Percentiles rank a stretch among this genome's conserved stretches.
These are phyloP conservation scores for Sclerotinia subarctica DNA, from an alignment of 2,329 filamentous ascomycete species.

Conservation along the genomic window DNA sequence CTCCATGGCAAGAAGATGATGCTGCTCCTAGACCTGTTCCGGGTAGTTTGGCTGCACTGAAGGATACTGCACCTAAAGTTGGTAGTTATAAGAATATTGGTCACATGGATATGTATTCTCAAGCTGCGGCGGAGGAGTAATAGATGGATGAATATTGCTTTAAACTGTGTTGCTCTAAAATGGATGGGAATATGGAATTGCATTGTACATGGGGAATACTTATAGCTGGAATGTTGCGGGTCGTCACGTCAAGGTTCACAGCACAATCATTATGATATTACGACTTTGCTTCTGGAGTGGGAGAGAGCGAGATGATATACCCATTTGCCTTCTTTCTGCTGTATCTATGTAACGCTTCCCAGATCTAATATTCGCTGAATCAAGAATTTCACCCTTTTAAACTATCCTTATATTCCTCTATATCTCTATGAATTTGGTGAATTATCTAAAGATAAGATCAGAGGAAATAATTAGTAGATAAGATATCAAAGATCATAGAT, in stretches of 20 bases:
- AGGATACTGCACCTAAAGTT: constrained; percentile 25
- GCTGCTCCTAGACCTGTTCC: neutral
- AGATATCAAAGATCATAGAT: too few relatives aligned
- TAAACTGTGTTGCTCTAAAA: neutral
- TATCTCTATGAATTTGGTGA: too few relatives aligned
- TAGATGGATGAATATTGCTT: neutral
- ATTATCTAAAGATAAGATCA: too few relatives aligned
- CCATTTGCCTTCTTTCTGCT: neutral
- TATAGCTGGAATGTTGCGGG: neutral
- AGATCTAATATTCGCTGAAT: too few relatives aligned
- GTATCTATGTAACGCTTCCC: too few relatives aligned
- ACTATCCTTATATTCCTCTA: too few relatives aligned
- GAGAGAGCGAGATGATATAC: neutral
- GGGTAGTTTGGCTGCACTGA: constrained; percentile 24
- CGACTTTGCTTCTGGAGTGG: neutral
- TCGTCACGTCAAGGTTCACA: neutral
- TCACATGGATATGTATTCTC: constrained; percentile 23
- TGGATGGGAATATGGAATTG: neutral
- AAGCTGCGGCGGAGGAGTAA: neutral
- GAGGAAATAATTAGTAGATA: too few relatives aligned
- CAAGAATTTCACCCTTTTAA: too few relatives aligned
- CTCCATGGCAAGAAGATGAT: constrained; percentile 49
- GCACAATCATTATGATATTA: neutral
- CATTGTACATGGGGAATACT: neutral
- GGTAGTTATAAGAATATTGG: constrained; percentile 27